Conservation (phyloP, 805 yeast species). For the Candida ponderosae region DNA sequence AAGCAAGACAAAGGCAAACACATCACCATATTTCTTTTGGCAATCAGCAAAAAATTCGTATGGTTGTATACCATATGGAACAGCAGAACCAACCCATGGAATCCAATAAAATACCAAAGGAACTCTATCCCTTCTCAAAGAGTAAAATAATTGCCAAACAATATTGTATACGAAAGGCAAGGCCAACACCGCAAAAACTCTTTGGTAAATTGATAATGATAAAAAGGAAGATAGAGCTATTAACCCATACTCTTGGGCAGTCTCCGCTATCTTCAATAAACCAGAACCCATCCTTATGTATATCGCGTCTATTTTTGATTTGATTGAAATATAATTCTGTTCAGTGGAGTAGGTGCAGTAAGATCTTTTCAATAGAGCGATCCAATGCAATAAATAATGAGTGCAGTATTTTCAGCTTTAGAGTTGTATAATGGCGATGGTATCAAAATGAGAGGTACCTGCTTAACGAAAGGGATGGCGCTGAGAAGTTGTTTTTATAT, state of each 20-base stretch:
- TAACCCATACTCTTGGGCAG: not conserved
- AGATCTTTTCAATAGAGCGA: too few species aligned
- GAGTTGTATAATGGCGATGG: too few species aligned
- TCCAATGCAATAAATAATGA: too few species aligned
- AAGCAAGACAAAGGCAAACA: slow-evolving; percentile 80
- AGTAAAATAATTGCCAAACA: slow-evolving; percentile 59
- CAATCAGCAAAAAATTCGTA: slow-evolving; percentile 79
- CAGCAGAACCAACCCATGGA: slow-evolving; percentile 94
- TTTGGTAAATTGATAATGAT: slow-evolving; percentile 27
- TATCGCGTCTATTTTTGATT: too few species aligned
- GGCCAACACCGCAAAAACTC: slow-evolving; percentile 23
- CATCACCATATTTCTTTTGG: slow-evolving; percentile 83
- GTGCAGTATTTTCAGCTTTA: too few species aligned
- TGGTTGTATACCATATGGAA: slow-evolving; percentile 86
- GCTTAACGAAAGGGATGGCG: too few species aligned
- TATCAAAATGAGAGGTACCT: too few species aligned
- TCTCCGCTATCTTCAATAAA: not conserved
- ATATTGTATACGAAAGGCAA: slow-evolving; percentile 59
- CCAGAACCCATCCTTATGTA: too few species aligned
- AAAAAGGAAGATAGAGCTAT: slow-evolving; percentile 16
- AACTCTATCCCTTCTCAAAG: slow-evolving; percentile 72
- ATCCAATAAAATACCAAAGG: slow-evolving; percentile 89
- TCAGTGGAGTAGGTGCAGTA: too few species aligned
- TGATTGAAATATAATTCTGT: too few species aligned
- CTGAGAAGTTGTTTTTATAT: too few species aligned